Conservation (phyloP, 225 moss, liverwort and hornwort species). For the Bryoerythrophyllum caledonicum region DNA sequence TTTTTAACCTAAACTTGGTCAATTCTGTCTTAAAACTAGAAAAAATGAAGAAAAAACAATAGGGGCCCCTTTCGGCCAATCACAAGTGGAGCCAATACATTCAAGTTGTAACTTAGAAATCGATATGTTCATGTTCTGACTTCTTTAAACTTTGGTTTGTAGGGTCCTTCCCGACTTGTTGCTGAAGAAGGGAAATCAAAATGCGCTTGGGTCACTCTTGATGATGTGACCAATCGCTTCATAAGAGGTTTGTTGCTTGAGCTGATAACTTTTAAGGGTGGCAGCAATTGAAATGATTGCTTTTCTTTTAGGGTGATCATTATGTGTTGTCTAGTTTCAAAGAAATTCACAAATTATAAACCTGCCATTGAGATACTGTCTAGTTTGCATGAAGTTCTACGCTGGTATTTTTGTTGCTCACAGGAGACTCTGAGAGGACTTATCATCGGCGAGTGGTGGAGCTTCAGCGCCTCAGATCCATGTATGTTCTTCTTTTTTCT, state of each 20-base stretch:
- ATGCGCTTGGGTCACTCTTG: conserved; percentile 72
- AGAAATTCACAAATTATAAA: not conserved
- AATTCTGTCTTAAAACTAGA: no score
- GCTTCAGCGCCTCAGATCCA: conserved; percentile 95
- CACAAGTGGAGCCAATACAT: not conserved
- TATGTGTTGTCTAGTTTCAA: conserved; percentile 5
- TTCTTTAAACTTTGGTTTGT: conserved; percentile 25
- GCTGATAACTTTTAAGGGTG: not conserved
- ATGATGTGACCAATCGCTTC: conserved; percentile 74
- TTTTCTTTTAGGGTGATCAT: not conserved
- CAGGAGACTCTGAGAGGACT: conserved; percentile 80
- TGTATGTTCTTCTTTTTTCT: conserved; percentile 38
- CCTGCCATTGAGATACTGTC: not conserved
- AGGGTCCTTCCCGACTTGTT: conserved; percentile 95
- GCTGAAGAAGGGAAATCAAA: conserved; percentile 93
- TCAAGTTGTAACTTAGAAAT: not conserved
- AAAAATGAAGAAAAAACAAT: no score
- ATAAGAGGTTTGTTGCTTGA: conserved; percentile 53
- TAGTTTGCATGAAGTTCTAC: conserved; percentile 7
- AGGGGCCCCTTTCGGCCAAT: no score
- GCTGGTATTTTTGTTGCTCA: conserved; percentile 13
- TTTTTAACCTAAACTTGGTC: no score
- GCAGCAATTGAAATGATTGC: not conserved
- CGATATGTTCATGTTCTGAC: conserved; percentile 10
- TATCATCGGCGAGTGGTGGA: conserved; percentile 86